A percentile compares a stretch with the other conserved stretches of the same genome.
Evolutionary conservation across 1,284 basidiomycete species (phyloP).

Genomic region (Pyrrhoderma lamaoense): DNA sequence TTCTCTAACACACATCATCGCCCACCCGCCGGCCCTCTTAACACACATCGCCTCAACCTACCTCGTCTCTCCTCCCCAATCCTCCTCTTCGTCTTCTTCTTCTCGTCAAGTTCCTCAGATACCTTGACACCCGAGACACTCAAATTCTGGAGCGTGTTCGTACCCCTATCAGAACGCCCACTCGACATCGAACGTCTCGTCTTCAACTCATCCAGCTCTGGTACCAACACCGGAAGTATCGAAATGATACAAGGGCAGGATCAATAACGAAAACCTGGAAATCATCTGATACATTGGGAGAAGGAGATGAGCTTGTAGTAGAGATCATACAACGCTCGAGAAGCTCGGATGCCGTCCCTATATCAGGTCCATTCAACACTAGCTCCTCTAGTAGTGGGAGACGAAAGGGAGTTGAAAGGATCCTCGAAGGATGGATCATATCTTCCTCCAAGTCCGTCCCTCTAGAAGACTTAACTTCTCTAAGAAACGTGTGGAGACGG

Average conservation of each 20-base stretch:
- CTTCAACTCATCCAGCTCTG: slow-evolving; percentile 42
- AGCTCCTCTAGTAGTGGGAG: slow-evolving; percentile 32
- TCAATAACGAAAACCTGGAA: no score
- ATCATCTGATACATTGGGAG: no score
- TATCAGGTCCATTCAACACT: not conserved
- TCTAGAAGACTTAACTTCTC: slow-evolving; percentile 39
- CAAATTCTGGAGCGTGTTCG: slow-evolving; percentile 72
- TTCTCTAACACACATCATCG: slow-evolving; percentile 55
- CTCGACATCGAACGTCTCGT: slow-evolving; percentile 55
- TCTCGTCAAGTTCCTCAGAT: slow-evolving; percentile 29
- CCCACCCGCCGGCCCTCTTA: slow-evolving; percentile 61
- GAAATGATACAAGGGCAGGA: no score
- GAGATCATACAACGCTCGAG: slow-evolving; percentile 51
- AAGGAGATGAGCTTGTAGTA: slow-evolving; percentile 45
- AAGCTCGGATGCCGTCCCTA: slow-evolving; percentile 8
- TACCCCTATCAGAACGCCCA: slow-evolving; percentile 47
- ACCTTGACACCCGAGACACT: no score
- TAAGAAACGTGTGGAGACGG: slow-evolving; percentile 42
- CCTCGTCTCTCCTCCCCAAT: slow-evolving; percentile 61
- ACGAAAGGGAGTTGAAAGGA: slow-evolving; percentile 49
- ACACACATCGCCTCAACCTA: slow-evolving; percentile 58
- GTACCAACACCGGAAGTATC: slow-evolving; percentile 35
- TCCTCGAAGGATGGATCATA: slow-evolving; percentile 56
- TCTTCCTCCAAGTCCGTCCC: slow-evolving; percentile 33
- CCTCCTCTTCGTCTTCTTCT: slow-evolving; percentile 31